Conservation (phyloP, 805 yeast genomes). For the Candida taoyuanica region DNA sequence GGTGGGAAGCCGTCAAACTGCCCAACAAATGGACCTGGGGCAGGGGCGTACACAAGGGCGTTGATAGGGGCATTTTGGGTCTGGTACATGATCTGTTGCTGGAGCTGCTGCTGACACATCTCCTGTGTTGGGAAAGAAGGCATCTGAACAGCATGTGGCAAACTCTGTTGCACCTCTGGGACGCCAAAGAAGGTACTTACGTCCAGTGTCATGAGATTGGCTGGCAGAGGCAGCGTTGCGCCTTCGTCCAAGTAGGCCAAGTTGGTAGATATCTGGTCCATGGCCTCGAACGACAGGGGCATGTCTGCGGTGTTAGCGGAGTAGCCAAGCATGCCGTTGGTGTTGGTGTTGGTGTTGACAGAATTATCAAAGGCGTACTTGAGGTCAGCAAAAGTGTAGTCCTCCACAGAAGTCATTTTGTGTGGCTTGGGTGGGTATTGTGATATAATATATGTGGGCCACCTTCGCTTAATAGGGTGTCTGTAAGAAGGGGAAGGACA, state of each 20-base stretch:
- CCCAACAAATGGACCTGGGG: too few species aligned
- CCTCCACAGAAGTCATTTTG: conserved; percentile 13
- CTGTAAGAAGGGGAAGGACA: neutral
- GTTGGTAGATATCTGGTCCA: conserved; percentile 8
- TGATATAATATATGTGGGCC: neutral
- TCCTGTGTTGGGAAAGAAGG: neutral
- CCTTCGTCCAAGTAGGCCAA: conserved; percentile 12
- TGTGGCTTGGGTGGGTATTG: neutral
- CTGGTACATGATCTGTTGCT: conserved; percentile 1
- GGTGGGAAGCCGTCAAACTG: conserved; percentile 20
- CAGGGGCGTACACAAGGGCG: too few species aligned
- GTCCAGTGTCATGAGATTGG: neutral
- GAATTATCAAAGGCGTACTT: conserved; percentile 6
- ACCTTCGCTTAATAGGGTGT: neutral
- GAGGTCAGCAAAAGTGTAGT: conserved; percentile 10
- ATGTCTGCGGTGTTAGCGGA: conserved; percentile 1
- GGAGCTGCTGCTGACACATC: conserved; percentile 1
- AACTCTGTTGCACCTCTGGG: too few species aligned
- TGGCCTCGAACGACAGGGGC: conserved; percentile 6
- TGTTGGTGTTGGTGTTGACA: neutral
- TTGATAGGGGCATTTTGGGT: too few species aligned
- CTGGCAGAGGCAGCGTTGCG: neutral
- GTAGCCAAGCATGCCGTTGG: conserved; percentile 2
- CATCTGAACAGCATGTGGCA: too few species aligned
- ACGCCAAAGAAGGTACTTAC: neutral